Conservation (phyloP, 768 basidiomycete genomes). For the Tremella yokohamensis region DNA sequence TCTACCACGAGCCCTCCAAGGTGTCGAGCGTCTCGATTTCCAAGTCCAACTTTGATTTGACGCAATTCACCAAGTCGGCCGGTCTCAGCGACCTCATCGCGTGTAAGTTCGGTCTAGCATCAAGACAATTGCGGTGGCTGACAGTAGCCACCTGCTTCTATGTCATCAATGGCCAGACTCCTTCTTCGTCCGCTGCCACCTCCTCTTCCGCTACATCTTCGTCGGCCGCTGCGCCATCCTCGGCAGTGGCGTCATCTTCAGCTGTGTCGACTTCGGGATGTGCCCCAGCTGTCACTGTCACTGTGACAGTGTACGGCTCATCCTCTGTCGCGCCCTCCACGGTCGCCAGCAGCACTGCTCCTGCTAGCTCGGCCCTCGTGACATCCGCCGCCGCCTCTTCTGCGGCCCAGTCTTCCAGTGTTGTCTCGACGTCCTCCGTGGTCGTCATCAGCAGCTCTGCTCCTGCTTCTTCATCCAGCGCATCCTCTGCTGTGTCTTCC, state of each 20-base stretch:
- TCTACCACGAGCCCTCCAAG: conserved; percentile 5
- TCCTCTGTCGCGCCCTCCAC: neutral
- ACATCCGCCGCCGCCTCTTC: too few relatives aligned
- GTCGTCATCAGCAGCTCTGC: too few relatives aligned
- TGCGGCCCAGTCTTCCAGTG: too few relatives aligned
- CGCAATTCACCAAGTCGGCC: neutral
- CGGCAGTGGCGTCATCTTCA: neutral
- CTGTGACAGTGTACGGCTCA: too few relatives aligned
- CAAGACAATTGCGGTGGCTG: neutral
- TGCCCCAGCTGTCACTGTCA: too few relatives aligned
- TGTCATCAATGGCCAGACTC: conserved; percentile 7
- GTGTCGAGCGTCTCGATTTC: too few relatives aligned
- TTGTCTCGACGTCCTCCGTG: too few relatives aligned
- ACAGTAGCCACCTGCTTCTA: conserved; percentile 10
- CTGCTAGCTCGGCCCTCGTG: too few relatives aligned
- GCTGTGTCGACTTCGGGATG: too few relatives aligned
- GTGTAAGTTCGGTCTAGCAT: neutral
- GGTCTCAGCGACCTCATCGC: conserved; percentile 3
- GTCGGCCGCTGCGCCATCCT: neutral
- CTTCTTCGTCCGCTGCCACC: neutral
- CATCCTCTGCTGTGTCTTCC: too few relatives aligned
- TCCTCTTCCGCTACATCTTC: neutral
- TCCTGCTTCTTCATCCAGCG: too few relatives aligned
- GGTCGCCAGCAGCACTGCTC: neutral
- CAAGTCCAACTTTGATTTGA: conserved; percentile 5